phyloP scores from a whole-genome alignment of 305 asterid genomes.

The Striga hermonthica region DNA sequence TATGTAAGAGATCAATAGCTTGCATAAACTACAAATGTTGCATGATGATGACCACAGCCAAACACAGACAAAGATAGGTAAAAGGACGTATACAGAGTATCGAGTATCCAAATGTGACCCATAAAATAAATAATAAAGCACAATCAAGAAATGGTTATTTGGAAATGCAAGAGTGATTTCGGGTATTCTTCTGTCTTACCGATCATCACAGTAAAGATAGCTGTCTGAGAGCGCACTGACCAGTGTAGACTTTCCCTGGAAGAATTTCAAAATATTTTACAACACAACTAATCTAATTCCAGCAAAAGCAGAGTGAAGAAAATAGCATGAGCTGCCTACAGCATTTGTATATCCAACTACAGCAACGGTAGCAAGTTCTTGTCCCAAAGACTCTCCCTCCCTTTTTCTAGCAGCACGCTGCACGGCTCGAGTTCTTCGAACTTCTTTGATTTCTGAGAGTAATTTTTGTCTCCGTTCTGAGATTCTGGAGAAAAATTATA shows the following conservation, averaged over 20 bases:
- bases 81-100: too few relatives aligned
- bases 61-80: neutral
- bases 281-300: neutral
- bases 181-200: conserved; percentile 48
- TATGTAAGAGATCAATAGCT: neutral
- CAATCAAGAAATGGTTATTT: neutral
- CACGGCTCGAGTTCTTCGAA: conserved; percentile 83
- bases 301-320: conserved; percentile 22
- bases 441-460: conserved; percentile 80
- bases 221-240: conserved; percentile 77
- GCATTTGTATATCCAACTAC: conserved; percentile 98
- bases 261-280: conserved; percentile 14
- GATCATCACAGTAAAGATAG: conserved; percentile 75
- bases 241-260: conserved; percentile 90
- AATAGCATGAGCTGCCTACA: conserved; percentile 47
- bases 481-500: conserved; percentile 49
- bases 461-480: conserved; percentile 71
- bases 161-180: neutral
- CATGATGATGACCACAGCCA: conserved; percentile 6
- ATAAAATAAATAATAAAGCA: neutral
- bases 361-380: conserved; percentile 78
- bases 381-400: conserved; percentile 60
- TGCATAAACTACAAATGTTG: neutral
- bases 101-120: too few relatives aligned
- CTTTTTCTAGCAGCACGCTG: conserved; percentile 89